These are phyloP conservation scores for Colletotrichum sojae DNA, from an alignment of 2,329 filamentous ascomycete species.

Conservation along the genomic window DNA sequence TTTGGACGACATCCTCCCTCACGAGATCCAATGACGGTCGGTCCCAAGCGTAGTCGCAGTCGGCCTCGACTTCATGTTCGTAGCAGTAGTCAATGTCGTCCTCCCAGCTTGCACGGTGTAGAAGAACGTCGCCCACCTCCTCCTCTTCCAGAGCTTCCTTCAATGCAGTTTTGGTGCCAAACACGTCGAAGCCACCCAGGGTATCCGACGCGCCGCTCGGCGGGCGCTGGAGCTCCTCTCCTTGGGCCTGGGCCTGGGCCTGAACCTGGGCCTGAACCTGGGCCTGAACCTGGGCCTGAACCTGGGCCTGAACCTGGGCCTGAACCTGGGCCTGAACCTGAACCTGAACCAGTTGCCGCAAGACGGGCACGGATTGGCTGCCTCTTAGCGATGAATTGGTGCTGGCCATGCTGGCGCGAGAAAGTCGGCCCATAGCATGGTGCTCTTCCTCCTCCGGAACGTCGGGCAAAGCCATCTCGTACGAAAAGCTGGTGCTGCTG, in stretches of 20 bases:
- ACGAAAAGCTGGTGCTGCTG: slow-evolving; percentile 51
- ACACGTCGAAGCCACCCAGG: slow-evolving; percentile 60
- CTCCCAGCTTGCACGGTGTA: slow-evolving; percentile 71
- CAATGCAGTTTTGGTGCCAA: slow-evolving; percentile 52
- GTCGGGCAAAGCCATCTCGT: slow-evolving; percentile 65
- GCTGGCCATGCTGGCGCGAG: slow-evolving; percentile 61
- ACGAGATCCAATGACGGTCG: slow-evolving; percentile 66
- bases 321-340: too few species aligned
- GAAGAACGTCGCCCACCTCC: slow-evolving; percentile 46
- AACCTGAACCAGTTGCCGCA: slow-evolving; percentile 63
- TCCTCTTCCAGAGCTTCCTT: slow-evolving; percentile 46
- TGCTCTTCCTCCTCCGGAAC: slow-evolving; percentile 76
- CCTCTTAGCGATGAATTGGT: slow-evolving; percentile 66
- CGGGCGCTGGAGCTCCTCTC: slow-evolving; percentile 47
- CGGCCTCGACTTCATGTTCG: slow-evolving; percentile 76
- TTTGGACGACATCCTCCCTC: slow-evolving; percentile 49
- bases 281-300: too few species aligned
- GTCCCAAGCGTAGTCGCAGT: slow-evolving; percentile 78
- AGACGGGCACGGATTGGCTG: slow-evolving; percentile 69
- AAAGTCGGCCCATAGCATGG: slow-evolving; percentile 52
- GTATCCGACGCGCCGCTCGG: slow-evolving; percentile 68
- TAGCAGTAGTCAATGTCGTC: slow-evolving; percentile 81
- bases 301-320: too few species aligned
- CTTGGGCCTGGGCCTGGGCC: slow-evolving; percentile 48
- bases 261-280: too few species aligned